Evolutionary conservation across 192 early-diverging fungal species (phyloP).

Genomic region (Mortierella antarctica): DNA sequence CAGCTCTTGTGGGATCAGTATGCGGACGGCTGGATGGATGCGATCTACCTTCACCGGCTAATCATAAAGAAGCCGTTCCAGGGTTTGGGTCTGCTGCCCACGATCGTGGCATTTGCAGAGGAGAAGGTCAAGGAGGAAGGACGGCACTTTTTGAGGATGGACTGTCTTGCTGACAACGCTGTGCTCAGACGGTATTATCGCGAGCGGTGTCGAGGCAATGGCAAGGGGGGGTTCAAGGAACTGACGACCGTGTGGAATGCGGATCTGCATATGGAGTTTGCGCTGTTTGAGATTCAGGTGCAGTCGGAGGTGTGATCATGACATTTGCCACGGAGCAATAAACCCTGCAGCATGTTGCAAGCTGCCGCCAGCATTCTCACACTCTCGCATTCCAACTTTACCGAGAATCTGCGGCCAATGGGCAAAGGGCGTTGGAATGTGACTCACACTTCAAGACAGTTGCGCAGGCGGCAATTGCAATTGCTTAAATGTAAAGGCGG

Average conservation of each 20-base stretch:
- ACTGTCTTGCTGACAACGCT: constrained; percentile 23
- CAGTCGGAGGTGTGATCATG: too few species aligned
- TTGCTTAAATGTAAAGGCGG: not conserved
- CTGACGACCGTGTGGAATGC: constrained; percentile 14
- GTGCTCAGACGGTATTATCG: constrained; percentile 16
- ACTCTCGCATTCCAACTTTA: too few species aligned
- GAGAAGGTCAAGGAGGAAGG: constrained; percentile 13
- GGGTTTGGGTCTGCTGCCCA: constrained; percentile 15
- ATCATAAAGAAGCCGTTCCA: constrained; percentile 22
- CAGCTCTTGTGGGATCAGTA: constrained; percentile 21
- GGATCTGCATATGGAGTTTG: constrained; percentile 17
- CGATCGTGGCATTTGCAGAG: constrained; percentile 27
- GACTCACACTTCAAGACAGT: too few species aligned
- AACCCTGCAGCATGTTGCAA: too few species aligned
- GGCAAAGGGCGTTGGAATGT: too few species aligned
- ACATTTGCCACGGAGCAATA: too few species aligned
- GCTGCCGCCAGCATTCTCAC: too few species aligned
- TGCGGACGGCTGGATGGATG: constrained; percentile 32
- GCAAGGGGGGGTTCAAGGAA: constrained; percentile 21
- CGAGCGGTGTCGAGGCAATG: constrained; percentile 24
- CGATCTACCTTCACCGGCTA: constrained; percentile 35
- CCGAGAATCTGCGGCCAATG: too few species aligned
- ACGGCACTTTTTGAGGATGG: constrained; percentile 27
- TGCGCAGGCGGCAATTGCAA: not conserved
- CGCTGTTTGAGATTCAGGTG: constrained; percentile 25